These are phyloP conservation scores for Sisymbrium altissimum DNA, from an alignment of 345 rosid species.

Conservation along the genomic window DNA sequence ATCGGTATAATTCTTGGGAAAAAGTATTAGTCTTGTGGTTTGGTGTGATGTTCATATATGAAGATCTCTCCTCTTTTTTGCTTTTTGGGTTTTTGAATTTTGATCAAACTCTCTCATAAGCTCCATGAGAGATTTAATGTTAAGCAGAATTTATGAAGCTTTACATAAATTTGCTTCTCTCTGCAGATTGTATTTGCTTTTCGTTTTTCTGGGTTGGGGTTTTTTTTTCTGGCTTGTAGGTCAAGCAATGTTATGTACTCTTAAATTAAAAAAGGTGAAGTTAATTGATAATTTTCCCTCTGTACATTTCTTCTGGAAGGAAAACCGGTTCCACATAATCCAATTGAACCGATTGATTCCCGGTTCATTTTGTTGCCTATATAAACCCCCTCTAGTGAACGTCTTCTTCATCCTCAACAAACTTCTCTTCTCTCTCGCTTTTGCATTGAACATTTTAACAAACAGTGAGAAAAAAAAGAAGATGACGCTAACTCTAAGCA, in stretches of 20 bases:
- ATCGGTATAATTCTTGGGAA: conserved; percentile 79
- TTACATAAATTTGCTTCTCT: conserved; percentile 23
- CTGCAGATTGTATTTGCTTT: conserved; percentile 18
- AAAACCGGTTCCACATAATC: not conserved
- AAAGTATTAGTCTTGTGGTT: conserved; percentile 46
- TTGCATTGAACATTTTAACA: not conserved
- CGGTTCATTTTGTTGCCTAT: not conserved
- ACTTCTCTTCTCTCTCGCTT: not conserved
- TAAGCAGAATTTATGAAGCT: conserved; percentile 15
- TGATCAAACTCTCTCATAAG: conserved; percentile 18
- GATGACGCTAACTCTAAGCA: not conserved
- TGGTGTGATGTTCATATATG: conserved; percentile 26
- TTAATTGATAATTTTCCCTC: conserved; percentile 2
- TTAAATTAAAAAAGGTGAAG: conserved; percentile 5
- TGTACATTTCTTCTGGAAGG: not conserved
- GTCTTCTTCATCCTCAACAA: not conserved
- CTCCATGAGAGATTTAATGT: conserved; percentile 13
- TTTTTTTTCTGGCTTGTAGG: conserved; percentile 23
- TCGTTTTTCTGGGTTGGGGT: conserved; percentile 2
- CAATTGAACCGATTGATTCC: conserved; percentile 7
- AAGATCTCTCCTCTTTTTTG: conserved; percentile 6
- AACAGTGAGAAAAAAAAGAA: not conserved
- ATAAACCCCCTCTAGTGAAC: conserved; percentile 2
- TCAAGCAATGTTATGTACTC: conserved; percentile 25
- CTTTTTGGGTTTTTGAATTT: conserved; percentile 15